A percentile compares a stretch with the other conserved stretches of the same genome.
phyloP scores from a whole-genome alignment of 73 alveolate genomes.

The Tetrahymena thermophila region DNA sequence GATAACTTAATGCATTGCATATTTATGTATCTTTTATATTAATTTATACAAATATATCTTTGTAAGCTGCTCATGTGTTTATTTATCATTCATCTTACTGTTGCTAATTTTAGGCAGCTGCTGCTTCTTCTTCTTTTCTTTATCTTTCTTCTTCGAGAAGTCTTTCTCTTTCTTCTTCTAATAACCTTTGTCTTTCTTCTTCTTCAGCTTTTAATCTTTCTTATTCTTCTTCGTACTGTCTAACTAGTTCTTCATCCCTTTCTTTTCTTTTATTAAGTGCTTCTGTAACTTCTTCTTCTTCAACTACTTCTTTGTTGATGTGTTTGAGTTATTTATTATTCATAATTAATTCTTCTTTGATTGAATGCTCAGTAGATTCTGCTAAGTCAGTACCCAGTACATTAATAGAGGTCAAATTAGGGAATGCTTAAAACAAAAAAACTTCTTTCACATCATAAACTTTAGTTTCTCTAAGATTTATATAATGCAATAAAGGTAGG shows the following conservation, averaged over 20 bases:
- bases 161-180: slow-evolving; percentile 29
- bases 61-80: background rate
- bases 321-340: slow-evolving; percentile 2
- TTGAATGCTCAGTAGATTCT: slow-evolving; percentile 14
- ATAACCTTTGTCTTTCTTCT: slow-evolving; percentile 32
- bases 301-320: slow-evolving; percentile 33
- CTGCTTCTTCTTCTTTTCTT: slow-evolving; percentile 39
- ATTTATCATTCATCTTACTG: background rate
- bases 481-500: slow-evolving; percentile 18
- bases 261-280: slow-evolving; percentile 32
- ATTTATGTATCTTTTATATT: too few species aligned
- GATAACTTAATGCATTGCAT: too few species aligned
- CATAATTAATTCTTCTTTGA: slow-evolving; percentile 35
- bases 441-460: slow-evolving; percentile 23
- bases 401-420: slow-evolving; percentile 4
- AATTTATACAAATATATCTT: background rate
- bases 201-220: slow-evolving; percentile 23
- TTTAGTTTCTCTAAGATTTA: slow-evolving; percentile 29
- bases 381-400: slow-evolving; percentile 29
- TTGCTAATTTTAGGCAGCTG: slow-evolving; percentile 6
- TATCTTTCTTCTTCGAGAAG: slow-evolving; percentile 28
- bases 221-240: slow-evolving; percentile 29
- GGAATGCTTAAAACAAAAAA: background rate
- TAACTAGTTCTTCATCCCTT: slow-evolving; percentile 24
- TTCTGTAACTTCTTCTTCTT: slow-evolving; percentile 33